Percentiles rank a stretch among this genome's conserved stretches.
phyloP scores from a whole-genome alignment of 192 early-diverging fungal genomes.

The Backusella luteola region DNA sequence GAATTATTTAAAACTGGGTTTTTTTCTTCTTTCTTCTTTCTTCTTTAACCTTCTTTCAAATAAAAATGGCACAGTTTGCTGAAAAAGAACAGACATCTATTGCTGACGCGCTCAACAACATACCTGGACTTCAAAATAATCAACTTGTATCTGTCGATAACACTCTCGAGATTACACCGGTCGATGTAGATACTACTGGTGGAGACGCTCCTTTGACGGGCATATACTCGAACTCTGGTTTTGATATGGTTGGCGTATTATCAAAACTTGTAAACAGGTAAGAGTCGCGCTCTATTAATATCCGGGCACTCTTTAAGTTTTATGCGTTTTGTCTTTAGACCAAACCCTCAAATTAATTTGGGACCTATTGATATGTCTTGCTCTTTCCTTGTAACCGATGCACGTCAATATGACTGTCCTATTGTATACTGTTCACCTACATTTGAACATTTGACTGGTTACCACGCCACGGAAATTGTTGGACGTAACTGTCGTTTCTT shows the following conservation, averaged over 20 bases:
- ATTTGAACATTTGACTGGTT: conserved; percentile 58
- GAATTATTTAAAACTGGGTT: background rate
- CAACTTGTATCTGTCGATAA: background rate
- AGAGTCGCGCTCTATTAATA: background rate
- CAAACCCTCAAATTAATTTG: conserved; percentile 55
- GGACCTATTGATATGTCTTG: conserved; percentile 60
- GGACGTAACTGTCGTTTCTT: conserved; percentile 46
- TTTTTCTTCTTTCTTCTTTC: background rate
- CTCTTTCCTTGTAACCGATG: conserved; percentile 44
- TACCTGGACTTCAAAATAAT: conserved; percentile 1
- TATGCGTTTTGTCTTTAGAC: conserved; percentile 28
- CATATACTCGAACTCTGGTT: conserved; percentile 48
- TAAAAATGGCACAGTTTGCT: background rate
- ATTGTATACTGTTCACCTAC: conserved; percentile 61
- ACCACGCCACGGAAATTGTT: conserved; percentile 33
- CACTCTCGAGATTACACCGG: background rate
- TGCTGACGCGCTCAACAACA: background rate
- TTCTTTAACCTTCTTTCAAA: background rate
- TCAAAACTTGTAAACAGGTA: conserved; percentile 28
- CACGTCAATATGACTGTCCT: conserved; percentile 50
- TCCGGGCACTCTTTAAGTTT: background rate
- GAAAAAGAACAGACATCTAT: background rate
- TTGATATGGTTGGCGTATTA: conserved; percentile 47
- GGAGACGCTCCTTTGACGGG: conserved; percentile 27
- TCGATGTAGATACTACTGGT: background rate